Evolutionary conservation across 352 stramenopile genomes (phyloP).

Genomic region (Phytophthora sojae): DNA sequence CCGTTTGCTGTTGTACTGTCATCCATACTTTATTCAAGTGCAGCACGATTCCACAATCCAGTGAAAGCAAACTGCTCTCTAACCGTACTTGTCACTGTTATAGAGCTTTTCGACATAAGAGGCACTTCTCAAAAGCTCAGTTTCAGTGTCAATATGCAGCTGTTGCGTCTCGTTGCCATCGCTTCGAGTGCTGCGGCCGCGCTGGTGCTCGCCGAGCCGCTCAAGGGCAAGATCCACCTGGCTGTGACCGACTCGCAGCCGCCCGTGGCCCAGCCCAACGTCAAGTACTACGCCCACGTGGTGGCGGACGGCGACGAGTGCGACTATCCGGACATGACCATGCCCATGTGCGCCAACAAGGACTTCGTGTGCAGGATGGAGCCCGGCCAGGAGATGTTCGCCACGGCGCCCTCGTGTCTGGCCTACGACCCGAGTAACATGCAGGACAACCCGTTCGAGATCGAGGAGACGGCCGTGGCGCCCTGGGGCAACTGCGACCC

Average conservation of each 20-base stretch:
- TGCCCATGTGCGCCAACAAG: constrained; percentile 55
- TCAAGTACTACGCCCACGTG: constrained; percentile 44
- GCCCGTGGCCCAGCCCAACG: neutral
- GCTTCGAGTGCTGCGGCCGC: constrained; percentile 1
- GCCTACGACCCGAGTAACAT: constrained; percentile 43
- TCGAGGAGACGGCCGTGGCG: constrained; percentile 34
- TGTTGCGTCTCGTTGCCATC: constrained; percentile 8
- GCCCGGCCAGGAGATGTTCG: constrained; percentile 47
- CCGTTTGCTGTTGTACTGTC: constrained; percentile 5
- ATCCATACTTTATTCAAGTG: neutral
- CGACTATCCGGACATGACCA: constrained; percentile 24
- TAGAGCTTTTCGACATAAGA: neutral
- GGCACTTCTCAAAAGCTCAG: constrained; percentile 4
- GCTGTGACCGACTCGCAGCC: constrained; percentile 2
- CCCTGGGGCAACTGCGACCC: constrained; percentile 50
- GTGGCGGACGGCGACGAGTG: constrained; percentile 42
- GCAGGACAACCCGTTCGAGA: constrained; percentile 44
- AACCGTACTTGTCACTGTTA: constrained; percentile 3
- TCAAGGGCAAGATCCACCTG: constrained; percentile 17
- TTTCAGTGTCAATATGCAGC: constrained; percentile 4
- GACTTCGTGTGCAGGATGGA: constrained; percentile 62
- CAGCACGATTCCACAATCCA: neutral
- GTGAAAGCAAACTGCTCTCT: constrained; percentile 2
- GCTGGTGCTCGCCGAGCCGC: constrained; percentile 3
- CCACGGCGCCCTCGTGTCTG: constrained; percentile 44